phyloP scores from a whole-genome alignment of 805 yeast genomes.

The Scheffersomyces lignosus region DNA sequence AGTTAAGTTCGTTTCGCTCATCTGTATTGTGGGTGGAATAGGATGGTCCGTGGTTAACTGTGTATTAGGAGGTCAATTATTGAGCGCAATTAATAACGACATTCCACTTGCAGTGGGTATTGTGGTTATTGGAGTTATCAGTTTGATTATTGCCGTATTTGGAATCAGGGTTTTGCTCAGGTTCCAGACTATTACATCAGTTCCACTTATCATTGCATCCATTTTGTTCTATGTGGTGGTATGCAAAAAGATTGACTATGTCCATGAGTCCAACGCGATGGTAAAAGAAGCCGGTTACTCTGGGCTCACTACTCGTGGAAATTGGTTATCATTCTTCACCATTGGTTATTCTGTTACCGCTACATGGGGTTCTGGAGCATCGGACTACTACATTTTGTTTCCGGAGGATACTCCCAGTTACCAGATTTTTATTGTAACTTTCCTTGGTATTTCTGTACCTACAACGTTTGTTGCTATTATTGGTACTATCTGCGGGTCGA shows the following conservation, averaged over 20 bases:
- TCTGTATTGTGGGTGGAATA: conserved; percentile 32
- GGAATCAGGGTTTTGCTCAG: conserved; percentile 31
- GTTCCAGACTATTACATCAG: conserved; percentile 27
- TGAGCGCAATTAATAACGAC: conserved; percentile 23
- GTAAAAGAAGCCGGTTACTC: conserved; percentile 11
- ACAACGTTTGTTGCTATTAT: conserved; percentile 73
- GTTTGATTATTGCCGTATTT: conserved; percentile 30
- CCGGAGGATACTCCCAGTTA: conserved; percentile 28
- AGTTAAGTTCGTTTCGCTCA: conserved; percentile 27
- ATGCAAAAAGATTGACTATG: conserved; percentile 19
- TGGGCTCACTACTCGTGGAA: conserved; percentile 23
- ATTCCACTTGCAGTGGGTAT: conserved; percentile 32
- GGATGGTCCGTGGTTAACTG: conserved; percentile 43
- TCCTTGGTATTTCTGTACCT: conserved; percentile 41
- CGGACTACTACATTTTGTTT: conserved; percentile 34
- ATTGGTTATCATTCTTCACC: conserved; percentile 36
- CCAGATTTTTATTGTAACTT: conserved; percentile 29
- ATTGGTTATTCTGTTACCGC: conserved; percentile 37
- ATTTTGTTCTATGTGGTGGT: conserved; percentile 33
- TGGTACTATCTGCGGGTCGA: conserved; percentile 70
- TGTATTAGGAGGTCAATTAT: conserved; percentile 37
- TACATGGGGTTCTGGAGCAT: conserved; percentile 36
- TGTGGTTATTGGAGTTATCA: conserved; percentile 24
- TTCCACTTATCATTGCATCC: conserved; percentile 30
- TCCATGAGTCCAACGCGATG: conserved; percentile 16